phyloP scores from a whole-genome alignment of 2,329 filamentous ascomycete genomes.

The Kalaharituber pfeilii region DNA sequence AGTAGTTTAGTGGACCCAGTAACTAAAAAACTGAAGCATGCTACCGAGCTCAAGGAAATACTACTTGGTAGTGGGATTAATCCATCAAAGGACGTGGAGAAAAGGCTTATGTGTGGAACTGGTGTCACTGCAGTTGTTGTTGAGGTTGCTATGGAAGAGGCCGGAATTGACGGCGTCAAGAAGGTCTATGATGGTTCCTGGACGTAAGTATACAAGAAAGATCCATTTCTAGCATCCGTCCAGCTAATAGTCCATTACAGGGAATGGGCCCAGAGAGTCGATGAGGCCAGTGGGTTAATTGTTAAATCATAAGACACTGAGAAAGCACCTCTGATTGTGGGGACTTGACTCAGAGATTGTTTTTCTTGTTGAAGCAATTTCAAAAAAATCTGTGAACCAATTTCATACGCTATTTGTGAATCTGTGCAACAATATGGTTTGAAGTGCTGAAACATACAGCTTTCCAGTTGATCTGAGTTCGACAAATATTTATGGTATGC shows the following conservation, averaged over 20 bases:
- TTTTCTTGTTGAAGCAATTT: too few species aligned
- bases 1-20: slow-evolving; percentile 61
- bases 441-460: too few species aligned
- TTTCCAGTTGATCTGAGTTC: too few species aligned
- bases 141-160: slow-evolving; percentile 67
- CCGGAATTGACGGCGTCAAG: slow-evolving; percentile 50
- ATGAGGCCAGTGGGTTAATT: slow-evolving; percentile 32
- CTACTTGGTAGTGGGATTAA: slow-evolving; percentile 40
- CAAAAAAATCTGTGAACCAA: too few species aligned
- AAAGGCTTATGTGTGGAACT: slow-evolving; percentile 72
- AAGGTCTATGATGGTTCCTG: slow-evolving; percentile 91
- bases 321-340: too few species aligned
- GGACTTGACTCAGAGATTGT: too few species aligned
- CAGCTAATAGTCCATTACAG: not conserved
- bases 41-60: slow-evolving; percentile 18
- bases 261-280: slow-evolving; percentile 36
- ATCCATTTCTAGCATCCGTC: too few species aligned
- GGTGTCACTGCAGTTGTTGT: slow-evolving; percentile 86
- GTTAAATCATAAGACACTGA: slow-evolving; percentile 22
- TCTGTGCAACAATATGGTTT: too few species aligned
- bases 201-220: slow-evolving; percentile 88
- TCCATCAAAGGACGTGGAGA: slow-evolving; percentile 50
- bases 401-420: too few species aligned
- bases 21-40: slow-evolving; percentile 62
- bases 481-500: too few species aligned